Base-by-base conservation (phyloP, 192 early-diverging fungal species). In the Entomortierella lignicola region DNA sequence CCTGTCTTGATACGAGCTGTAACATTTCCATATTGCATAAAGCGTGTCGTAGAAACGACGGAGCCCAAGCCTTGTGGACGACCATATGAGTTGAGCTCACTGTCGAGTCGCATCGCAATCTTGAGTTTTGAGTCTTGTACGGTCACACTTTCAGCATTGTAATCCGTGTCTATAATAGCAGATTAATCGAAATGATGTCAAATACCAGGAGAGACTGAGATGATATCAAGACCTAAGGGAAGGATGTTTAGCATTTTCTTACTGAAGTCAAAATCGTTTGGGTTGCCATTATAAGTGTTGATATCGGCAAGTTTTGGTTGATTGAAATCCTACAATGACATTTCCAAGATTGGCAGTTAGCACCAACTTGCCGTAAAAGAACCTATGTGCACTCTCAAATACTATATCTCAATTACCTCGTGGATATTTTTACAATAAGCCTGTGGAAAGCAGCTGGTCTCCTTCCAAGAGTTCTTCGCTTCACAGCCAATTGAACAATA, bases 11-110 rank as follows among this genome's bases (percentile, higher is more conserved):
- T 60, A 4, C 82, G 83, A 0, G 87, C 89, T 2, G 81, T 84
- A 0, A 90, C 84, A 15, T 81, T 86, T 25, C 91, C 91, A 56
- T 87, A 91, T 66, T 89, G 80, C 63, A 92, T 83, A 10, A 80
- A 88, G 4, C 88, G 73, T 4, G 87, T 85, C 0, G 81, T 85
- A 6, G 84, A 86, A 4, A 89, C 85, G 4, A 85, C 82, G 2
- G 89, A 85, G 0, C 91, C 91, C 34, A 89, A 84, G 34, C 89
- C 89, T 17, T 87, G 84, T 60, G 77, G 84, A 15, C 85, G 81
- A 20, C 83, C 82, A 34, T 68, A 65, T 3, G 58, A 51, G 58
- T 80, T 65, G 47, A 52, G 66, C 4, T 52, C 26, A 13, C 37
- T 26, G 42, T 77, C 73, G 1, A 77, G 73, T 43, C 57, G 56